Conservation (phyloP, 2,329 filamentous ascomycete genomes). For the Dothistroma septosporum region DNA sequence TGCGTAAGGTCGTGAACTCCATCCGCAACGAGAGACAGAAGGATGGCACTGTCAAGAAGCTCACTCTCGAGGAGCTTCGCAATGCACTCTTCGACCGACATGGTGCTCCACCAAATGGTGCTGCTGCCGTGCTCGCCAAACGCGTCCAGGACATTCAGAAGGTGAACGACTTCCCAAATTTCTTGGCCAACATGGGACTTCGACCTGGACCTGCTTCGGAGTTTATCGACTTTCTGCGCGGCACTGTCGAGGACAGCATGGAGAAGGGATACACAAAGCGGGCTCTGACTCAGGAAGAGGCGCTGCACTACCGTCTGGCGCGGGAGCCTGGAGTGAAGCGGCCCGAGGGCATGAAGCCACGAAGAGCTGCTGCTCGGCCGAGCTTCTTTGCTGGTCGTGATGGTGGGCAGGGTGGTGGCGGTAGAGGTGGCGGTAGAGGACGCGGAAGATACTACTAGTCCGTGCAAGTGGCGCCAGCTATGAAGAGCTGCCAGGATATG, state of each 20-base stretch:
- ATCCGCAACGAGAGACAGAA: slow-evolving; percentile 2
- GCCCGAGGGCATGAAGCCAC: slow-evolving; percentile 10
- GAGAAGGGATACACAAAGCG: slow-evolving; percentile 19
- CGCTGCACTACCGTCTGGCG: slow-evolving; percentile 16
- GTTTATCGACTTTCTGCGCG: slow-evolving; percentile 19
- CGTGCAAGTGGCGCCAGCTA: background rate
- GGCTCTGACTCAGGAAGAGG: slow-evolving; percentile 20
- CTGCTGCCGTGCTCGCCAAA: slow-evolving; percentile 17
- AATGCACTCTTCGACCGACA: slow-evolving; percentile 22
- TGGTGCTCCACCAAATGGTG: slow-evolving; percentile 20
- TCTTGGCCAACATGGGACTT: slow-evolving; percentile 19
- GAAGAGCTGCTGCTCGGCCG: background rate
- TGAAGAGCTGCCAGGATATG: background rate
- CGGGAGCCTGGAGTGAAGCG: slow-evolving; percentile 17
- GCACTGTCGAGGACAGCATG: slow-evolving; percentile 16
- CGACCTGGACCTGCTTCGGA: background rate
- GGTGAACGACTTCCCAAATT: slow-evolving; percentile 18
- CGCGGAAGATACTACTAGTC: background rate
- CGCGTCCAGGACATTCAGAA: slow-evolving; percentile 20
- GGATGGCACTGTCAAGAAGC: slow-evolving; percentile 4
- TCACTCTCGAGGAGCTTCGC: slow-evolving; percentile 14
- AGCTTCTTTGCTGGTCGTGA: slow-evolving; percentile 16
- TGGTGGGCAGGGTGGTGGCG: slow-evolving; percentile 5
- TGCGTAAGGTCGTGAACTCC: slow-evolving; percentile 17
- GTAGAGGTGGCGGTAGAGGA: background rate